These are phyloP conservation scores for Mimosa bimucronata DNA, from an alignment of 306 rosid species.

Conservation along the genomic window DNA sequence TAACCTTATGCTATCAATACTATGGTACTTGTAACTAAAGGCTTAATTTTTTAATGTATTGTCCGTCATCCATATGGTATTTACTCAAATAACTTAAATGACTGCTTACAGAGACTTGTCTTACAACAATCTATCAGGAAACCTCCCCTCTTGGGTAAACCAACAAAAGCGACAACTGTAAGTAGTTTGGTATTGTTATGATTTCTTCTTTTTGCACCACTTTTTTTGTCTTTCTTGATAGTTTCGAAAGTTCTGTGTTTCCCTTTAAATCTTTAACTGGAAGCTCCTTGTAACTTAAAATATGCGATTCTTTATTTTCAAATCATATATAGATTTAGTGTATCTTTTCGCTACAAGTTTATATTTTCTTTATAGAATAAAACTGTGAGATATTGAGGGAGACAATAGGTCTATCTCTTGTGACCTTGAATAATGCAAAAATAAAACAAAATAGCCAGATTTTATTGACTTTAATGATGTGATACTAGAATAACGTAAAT, in stretches of 20 bases:
- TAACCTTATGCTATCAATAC: neutral
- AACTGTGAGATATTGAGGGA: neutral
- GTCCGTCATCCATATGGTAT: constrained; percentile 9
- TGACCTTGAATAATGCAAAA: neutral
- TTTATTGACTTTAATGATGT: too few relatives aligned
- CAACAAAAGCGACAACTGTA: constrained; percentile 58
- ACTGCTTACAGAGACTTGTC: constrained; percentile 77
- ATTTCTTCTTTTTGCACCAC: neutral
- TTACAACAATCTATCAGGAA: constrained; percentile 74
- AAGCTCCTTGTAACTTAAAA: neutral
- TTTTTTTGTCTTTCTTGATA: neutral
- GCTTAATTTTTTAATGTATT: neutral
- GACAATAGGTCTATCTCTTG: neutral
- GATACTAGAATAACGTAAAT: too few relatives aligned
- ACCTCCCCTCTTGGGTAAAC: constrained; percentile 77
- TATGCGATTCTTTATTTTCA: constrained; percentile 11
- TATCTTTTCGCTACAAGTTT: neutral
- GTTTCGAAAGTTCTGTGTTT: neutral
- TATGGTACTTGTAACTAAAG: constrained; percentile 1
- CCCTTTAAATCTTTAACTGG: neutral
- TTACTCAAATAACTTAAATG: constrained; percentile 12
- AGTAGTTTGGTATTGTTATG: constrained; percentile 27
- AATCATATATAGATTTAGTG: neutral
- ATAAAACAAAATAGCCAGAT: neutral
- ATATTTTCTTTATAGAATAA: neutral